Base-by-base conservation (phyloP, 2,329 filamentous ascomycete species). In the Monascus ruber region DNA sequence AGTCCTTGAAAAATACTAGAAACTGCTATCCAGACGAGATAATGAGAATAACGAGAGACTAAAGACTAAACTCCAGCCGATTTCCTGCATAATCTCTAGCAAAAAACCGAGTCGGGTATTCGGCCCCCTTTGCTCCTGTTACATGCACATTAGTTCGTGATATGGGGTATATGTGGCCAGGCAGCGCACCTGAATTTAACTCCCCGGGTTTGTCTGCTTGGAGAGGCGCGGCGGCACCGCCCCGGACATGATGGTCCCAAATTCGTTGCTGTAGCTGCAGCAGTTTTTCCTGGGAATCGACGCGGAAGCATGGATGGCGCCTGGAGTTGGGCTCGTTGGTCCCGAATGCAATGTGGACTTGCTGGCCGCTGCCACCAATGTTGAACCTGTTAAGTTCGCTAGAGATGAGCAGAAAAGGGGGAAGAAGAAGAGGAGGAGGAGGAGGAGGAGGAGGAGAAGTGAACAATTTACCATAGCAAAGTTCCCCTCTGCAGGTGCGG, bases 31-130 rank as follows among this genome's bases (percentile, higher is more conserved):
- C 17, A 3, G 17, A 17, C 17, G 3, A 17, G 17, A 17, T 17
- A 17, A 17, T 17, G 17, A 17, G 17, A 17, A 17, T 17, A 17
- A 17, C n/a, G 17, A 17, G 17, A 17, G 17, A 17, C 17, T 48
- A 73, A 41, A 72, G 38, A 38, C 64, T 72, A 46, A 76, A 76
- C 50, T 75, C 72, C 28, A 76, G 50, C 38, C 67, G 53, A 47
- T 76, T 75, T 2, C 73, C 72, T 1, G 71, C 70, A 56, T 66
- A 76, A 46, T 76, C 72, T 41, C 73, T 66, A 1, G 74, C 76
- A 54, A 81, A 81, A 54, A 81, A 81, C 9, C 77, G 64, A 29
- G 59, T 64, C 0, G 77, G 76, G 48, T 77, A 79, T 53, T 80
- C 77, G 1, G 70, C 68, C 0, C 74, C 75, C 49, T 74, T 62